Evolutionary conservation across 306 rosid species (phyloP).

Genomic region (Boehmeria nivea): DNA sequence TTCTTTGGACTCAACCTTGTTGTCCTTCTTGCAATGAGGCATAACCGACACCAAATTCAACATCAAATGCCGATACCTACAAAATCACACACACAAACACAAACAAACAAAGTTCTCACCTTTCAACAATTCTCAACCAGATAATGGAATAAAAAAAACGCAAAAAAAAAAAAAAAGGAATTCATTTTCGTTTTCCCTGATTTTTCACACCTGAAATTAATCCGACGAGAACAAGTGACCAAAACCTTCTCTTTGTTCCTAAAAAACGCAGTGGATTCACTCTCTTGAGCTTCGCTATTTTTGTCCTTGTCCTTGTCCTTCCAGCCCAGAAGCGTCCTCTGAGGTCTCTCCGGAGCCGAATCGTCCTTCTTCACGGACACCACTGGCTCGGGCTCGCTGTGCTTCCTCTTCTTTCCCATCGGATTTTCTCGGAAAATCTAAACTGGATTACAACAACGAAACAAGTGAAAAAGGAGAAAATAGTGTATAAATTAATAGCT

Average conservation of each 20-base stretch:
- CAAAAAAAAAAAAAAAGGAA: neutral
- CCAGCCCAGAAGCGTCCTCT: constrained; percentile 78
- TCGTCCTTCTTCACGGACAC: constrained; percentile 44
- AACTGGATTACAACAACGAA: neutral
- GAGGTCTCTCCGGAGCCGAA: constrained; percentile 66
- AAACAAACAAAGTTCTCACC: neutral
- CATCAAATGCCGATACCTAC: constrained; percentile 93
- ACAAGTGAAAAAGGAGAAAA: neutral
- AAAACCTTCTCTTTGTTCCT: constrained; percentile 92
- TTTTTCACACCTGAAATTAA: constrained; percentile 52
- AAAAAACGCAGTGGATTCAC: constrained; percentile 32
- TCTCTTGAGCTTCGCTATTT: constrained; percentile 20
- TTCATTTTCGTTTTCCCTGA: neutral
- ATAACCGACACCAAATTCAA: constrained; percentile 79
- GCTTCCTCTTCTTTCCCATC: constrained; percentile 94
- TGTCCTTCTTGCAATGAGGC: constrained; percentile 96
- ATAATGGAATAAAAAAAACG: neutral
- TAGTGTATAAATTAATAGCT: too few relatives aligned
- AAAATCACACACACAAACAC: neutral
- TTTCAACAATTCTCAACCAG: constrained; percentile 5
- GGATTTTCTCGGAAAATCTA: neutral
- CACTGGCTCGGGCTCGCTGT: constrained; percentile 34
- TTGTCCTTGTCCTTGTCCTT: constrained; percentile 38
- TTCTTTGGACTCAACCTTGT: constrained; percentile 82
- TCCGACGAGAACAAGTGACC: constrained; percentile 92